Base-by-base conservation (phyloP, 208 protist genomes). In the Vickermania ingenoplastis region DNA sequence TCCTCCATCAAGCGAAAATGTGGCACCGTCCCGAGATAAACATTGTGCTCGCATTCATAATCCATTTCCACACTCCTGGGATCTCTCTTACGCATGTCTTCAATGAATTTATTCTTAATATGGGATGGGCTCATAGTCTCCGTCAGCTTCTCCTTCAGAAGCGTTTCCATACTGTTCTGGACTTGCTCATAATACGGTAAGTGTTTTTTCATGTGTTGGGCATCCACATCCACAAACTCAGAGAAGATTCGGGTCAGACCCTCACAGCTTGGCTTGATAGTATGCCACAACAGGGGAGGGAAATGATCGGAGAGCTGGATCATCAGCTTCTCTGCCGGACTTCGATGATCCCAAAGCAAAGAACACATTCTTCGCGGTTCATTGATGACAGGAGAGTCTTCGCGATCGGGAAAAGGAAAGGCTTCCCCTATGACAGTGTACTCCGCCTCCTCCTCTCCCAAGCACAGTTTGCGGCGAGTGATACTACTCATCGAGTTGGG, bases 391-490 rank as follows among this genome's bases (percentile, higher is more conserved):
- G 92, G 92, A 0, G 86, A 85, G 65, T 97, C 92, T 66, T 89
- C 81, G 25, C 79, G 75, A 50, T 94, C 88, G 17, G 89, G 79
- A 65, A 97, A 97, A 14, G 81, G 65, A 55, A 94, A 96, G 14
- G 83, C 87, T 65, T 97, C 92, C 48, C 90, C 92, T 63, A 97
- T 92, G 48, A 92, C 74, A 5, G 86, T 91, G 83, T 97, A 97
- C 68, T 95, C 83, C 7, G 77, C 74, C 45, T 81, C 62, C 45
- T 88, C 84, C 48, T 76, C 77, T 3, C 86, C 88, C 25, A 93
- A 73, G 57, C 88, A 96, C 14, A 95, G 70, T 1, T 79, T 70
- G 31, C 77, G 71, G 4, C 86, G 80, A 66, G 86, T 55, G 50
- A 92, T 86, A 52, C 76, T 86, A 57, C 84, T 91, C 85, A 95